phyloP scores from a whole-genome alignment of 2,329 filamentous ascomycete genomes.

The Cladosporium cucumerinum region DNA sequence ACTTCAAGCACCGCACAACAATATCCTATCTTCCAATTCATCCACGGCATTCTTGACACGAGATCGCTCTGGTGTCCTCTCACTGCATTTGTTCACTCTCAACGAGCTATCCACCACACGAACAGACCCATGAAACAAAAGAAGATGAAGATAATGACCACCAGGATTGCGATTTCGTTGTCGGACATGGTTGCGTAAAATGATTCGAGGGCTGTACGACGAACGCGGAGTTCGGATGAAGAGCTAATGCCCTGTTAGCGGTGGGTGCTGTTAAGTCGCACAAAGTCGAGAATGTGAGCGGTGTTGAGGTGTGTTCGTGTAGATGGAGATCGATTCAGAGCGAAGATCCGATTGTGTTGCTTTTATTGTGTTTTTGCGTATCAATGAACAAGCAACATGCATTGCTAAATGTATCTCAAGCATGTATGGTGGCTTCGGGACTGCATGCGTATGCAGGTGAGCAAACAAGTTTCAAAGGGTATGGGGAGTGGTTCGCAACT shows the following conservation, averaged over 20 bases:
- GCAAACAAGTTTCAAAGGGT: not conserved
- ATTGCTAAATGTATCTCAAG: not conserved
- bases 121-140: not conserved
- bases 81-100: not conserved
- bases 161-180: not conserved
- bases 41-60: too few relatives aligned
- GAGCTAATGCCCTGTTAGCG: not conserved
- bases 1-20: too few relatives aligned
- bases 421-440: not conserved
- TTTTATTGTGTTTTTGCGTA: not conserved
- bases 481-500: too few relatives aligned
- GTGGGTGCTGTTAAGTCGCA: not conserved
- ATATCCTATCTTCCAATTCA: too few relatives aligned
- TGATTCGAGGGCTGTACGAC: not conserved
- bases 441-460: not conserved
- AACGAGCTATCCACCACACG: not conserved
- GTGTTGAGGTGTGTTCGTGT: not conserved
- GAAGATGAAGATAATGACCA: not conserved
- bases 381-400: not conserved
- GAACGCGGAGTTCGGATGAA: not conserved
- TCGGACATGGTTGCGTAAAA: not conserved
- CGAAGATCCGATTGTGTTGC: not conserved
- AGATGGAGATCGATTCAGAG: not conserved
- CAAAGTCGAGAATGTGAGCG: not conserved
- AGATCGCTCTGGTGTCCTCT: not conserved